Conservation (phyloP, 2,329 filamentous ascomycete species). For the Didymella exigua region DNA sequence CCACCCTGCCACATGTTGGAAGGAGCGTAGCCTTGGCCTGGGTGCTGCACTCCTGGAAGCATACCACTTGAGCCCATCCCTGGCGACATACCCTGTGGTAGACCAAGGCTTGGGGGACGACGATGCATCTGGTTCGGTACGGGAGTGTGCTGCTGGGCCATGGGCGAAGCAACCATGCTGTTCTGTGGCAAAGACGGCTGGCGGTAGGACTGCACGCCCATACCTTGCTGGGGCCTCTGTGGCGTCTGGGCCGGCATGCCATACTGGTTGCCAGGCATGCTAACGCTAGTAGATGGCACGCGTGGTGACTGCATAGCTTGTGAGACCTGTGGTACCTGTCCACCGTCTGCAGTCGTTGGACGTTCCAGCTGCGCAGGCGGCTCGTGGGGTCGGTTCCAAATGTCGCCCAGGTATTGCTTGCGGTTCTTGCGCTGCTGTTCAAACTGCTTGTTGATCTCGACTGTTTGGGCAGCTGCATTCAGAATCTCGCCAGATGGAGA, state of each 20-base stretch:
- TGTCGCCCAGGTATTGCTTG: constrained; percentile 76
- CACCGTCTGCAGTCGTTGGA: constrained; percentile 47
- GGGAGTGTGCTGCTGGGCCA: constrained; percentile 70
- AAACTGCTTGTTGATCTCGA: constrained; percentile 86
- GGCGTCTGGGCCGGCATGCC: constrained; percentile 62
- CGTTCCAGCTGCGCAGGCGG: constrained; percentile 63
- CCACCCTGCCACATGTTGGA: constrained; percentile 56
- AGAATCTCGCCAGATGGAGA: constrained; percentile 79
- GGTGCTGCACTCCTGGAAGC: constrained; percentile 49
- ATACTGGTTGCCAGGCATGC: constrained; percentile 62
- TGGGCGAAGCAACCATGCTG: constrained; percentile 73
- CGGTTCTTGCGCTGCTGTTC: constrained; percentile 81
- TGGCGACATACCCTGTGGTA: constrained; percentile 42
- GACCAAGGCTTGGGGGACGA: constrained; percentile 64
- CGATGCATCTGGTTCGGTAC: constrained; percentile 69
- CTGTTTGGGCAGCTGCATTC: constrained; percentile 83
- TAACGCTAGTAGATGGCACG: constrained; percentile 64
- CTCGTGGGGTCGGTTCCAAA: constrained; percentile 85
- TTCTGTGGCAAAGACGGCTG: constrained; percentile 74
- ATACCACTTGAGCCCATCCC: constrained; percentile 49
- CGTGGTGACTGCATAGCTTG: constrained; percentile 56
- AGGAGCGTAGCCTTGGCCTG: constrained; percentile 53
- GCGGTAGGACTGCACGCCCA: constrained; percentile 69
- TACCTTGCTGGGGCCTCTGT: constrained; percentile 65
- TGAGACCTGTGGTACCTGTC: constrained; percentile 48